phyloP scores from a whole-genome alignment of 2,329 filamentous ascomycete species.

The Fusarium continuum region DNA sequence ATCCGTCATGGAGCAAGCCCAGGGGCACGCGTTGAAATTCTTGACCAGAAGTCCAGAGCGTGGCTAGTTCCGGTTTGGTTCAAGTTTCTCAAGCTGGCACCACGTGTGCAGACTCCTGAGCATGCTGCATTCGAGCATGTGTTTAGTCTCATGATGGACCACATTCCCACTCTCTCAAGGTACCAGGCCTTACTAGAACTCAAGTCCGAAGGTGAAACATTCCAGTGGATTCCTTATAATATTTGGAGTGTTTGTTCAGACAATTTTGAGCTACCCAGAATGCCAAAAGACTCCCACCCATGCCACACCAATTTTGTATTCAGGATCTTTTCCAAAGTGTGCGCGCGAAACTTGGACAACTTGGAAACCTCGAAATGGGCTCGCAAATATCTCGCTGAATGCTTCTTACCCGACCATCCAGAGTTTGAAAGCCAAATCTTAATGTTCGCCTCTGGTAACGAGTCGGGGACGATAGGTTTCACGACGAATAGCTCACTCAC shows the following conservation, averaged over 20 bases:
- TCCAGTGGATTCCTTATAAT: neutral
- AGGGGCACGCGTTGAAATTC: neutral
- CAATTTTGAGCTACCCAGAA: neutral
- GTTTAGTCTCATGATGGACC: neutral
- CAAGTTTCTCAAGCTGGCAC: neutral
- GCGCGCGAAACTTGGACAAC: neutral
- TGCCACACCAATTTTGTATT: neutral
- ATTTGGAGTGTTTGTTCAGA: neutral
- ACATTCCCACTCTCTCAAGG: neutral
- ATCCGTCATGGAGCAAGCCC: neutral
- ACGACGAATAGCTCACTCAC: neutral
- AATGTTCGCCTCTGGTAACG: neutral
- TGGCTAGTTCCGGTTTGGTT: slow-evolving; percentile 6
- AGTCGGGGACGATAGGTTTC: neutral
- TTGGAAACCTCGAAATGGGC: neutral
- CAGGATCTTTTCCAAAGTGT: neutral
- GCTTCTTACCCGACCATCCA: neutral
- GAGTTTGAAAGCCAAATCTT: neutral
- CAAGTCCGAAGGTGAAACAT: neutral
- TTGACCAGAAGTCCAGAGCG: neutral
- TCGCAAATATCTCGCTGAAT: neutral
- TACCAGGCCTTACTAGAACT: neutral
- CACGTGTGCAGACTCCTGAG: neutral
- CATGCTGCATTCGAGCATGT: neutral
- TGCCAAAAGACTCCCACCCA: neutral